A percentile compares a stretch with the other conserved stretches of the same genome.
phyloP scores from a whole-genome alignment of 1,284 basidiomycete species.

The Ustanciosporium gigantosporum region DNA sequence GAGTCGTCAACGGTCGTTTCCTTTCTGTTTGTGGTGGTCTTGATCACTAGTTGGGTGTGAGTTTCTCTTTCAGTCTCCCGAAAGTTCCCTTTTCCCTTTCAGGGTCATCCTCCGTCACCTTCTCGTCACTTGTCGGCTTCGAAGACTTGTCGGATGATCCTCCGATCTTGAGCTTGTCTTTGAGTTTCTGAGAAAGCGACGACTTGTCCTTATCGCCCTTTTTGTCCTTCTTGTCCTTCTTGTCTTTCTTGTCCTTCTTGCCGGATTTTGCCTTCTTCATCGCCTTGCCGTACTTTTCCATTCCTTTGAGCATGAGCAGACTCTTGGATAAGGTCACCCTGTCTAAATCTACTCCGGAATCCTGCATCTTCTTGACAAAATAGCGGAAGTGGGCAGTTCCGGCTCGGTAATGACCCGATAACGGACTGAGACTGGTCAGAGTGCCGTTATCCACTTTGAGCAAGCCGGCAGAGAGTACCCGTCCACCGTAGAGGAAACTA shows the following conservation, averaged over 20 bases:
- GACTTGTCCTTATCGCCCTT: not conserved
- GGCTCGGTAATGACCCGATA: constrained; percentile 49
- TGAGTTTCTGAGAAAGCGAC: not conserved
- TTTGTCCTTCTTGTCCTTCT: constrained; percentile 14
- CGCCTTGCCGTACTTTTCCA: constrained; percentile 49
- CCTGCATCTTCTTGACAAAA: constrained; percentile 47
- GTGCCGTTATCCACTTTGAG: constrained; percentile 44
- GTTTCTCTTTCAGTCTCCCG: not conserved
- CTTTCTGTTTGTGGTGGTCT: not conserved
- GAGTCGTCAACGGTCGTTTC: not conserved
- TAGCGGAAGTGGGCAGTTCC: constrained; percentile 48
- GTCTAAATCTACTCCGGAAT: constrained; percentile 41
- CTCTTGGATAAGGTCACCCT: constrained; percentile 44
- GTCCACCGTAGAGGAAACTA: constrained; percentile 47
- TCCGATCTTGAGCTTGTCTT: constrained; percentile 1
- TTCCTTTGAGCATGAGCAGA: constrained; percentile 35
- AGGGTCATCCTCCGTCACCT: not conserved
- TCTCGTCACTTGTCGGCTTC: no score
- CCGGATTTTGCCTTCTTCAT: constrained; percentile 35
- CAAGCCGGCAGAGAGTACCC: constrained; percentile 48
- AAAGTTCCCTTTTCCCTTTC: not conserved
- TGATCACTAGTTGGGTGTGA: not conserved
- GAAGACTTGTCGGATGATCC: no score
- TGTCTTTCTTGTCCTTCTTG: constrained; percentile 14
- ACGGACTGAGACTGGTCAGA: constrained; percentile 39